Base-by-base conservation (phyloP, 495 filamentous ascomycete species). In the Penicillium parvum region DNA sequence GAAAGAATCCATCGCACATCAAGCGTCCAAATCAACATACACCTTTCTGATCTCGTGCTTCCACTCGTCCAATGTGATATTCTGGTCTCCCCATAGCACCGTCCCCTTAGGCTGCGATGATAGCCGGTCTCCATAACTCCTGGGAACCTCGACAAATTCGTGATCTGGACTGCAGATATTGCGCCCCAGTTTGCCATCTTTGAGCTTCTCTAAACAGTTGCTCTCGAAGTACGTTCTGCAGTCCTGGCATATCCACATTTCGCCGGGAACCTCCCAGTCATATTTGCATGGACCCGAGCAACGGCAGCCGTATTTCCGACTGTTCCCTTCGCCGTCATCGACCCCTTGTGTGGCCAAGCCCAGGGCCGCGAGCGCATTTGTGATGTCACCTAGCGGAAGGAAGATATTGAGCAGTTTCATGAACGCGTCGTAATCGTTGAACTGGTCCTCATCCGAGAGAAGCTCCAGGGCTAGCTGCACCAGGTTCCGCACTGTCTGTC, bases 21-120 rank as follows among this genome's bases (percentile, higher is more conserved):
- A n/a, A n/a, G n/a, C n/a, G n/a, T n/a, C n/a, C n/a, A n/a, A n/a
- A n/a, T n/a, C n/a, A n/a, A n/a, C 2, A 30, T 83, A 82, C 40
- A 80, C 30, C 26, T 47, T 42, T 9, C 27, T 37, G 21, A 52
- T 30, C 18, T 43, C 27, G 11, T 33, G 9, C 21, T 34, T 37
- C 52, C 48, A 55, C 26, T 55, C 26, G 5, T 45, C 19, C 5
- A 47, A 18, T 6, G 26, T 32, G 7, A 46, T 46, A 23, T 25
- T 26, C 36, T 47, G 7, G 1, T 40, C 27, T n/a, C 28, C 27
- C 43, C 43, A 47, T 0, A 36, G 43, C 28, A 40, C 43, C n/a
- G 6, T 6, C 4, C 14, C 35, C 28, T 40, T 39, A 16, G 35
- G 43, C 3, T 38, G 3, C 16, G 0, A 11, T 6, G 16, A 11